These are phyloP conservation scores for Yarrowia divulgata DNA, from an alignment of 805 yeast species.

Conservation along the genomic window DNA sequence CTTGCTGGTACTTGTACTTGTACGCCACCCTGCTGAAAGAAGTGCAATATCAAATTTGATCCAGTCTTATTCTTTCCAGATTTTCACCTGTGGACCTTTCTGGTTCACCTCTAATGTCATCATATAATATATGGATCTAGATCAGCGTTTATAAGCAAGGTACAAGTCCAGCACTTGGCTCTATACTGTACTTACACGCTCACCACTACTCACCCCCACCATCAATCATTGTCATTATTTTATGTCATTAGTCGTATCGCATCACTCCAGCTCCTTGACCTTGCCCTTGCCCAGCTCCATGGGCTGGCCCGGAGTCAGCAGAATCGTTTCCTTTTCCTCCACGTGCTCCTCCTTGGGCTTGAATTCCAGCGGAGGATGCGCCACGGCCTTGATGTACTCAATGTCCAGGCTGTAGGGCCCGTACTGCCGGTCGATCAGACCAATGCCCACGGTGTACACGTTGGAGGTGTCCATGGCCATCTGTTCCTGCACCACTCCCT, in stretches of 20 bases:
- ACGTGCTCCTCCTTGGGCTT: slow-evolving; percentile 21
- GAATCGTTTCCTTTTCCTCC: slow-evolving; percentile 2
- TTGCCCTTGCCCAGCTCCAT: slow-evolving; percentile 28
- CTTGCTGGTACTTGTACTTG: too few relatives aligned
- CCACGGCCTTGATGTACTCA: slow-evolving; percentile 73
- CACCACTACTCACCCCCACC: background rate
- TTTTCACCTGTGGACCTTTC: too few relatives aligned
- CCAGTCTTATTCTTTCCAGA: too few relatives aligned
- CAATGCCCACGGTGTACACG: slow-evolving; percentile 77
- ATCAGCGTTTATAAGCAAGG: too few relatives aligned
- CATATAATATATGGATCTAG: too few relatives aligned
- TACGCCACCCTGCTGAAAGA: too few relatives aligned
- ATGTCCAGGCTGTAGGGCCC: slow-evolving; percentile 76
- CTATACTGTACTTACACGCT: too few relatives aligned
- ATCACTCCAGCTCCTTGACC: slow-evolving; percentile 29
- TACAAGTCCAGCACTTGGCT: too few relatives aligned
- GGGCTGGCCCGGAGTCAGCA: slow-evolving; percentile 29
- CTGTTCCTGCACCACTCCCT: slow-evolving; percentile 73
- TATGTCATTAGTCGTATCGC: background rate
- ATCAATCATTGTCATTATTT: slow-evolving; percentile 7
- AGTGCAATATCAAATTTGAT: too few relatives aligned
- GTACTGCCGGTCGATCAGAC: slow-evolving; percentile 75
- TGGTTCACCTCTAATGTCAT: too few relatives aligned
- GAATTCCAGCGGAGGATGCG: slow-evolving; percentile 35
- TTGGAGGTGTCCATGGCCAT: slow-evolving; percentile 65